Evolutionary conservation across 805 yeast species (phyloP), one percentile per base, ranked within the genome.

Genomic region (Lipomyces yamanashiensis): DNA sequence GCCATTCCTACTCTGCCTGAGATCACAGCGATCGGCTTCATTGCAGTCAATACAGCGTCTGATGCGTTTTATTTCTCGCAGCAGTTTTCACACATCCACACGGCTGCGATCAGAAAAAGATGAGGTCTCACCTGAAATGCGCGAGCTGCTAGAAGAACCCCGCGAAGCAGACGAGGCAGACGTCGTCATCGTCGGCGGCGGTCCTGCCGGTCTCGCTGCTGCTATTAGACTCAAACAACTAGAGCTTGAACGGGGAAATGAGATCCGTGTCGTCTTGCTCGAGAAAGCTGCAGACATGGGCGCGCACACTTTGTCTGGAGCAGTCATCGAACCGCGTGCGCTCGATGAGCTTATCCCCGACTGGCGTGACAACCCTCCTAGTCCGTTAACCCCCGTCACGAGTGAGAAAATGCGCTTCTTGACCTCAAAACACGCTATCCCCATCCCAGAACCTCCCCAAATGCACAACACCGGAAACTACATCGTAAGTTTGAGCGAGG

Each of bases 271-370:
- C 41, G 88, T 95, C 9, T 91, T 95, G 1, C 78, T 95, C 45
- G 99, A 95, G 71, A 95, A 95, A 74, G 96, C 96, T 1, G 86
- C 92, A 15, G 98, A 92, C 73, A 85, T 95, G 80, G 99, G 99
- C 41, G 84, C 90, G 0, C 99, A 95, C 74, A 91, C 86, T 33
- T 86, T 95, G 7, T 89, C 96, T 55, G 99, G 99, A 33, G 98
- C 97, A 0, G 95, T 95, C 1, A 76, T 95, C 55, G 98, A 95
- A 74, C 98, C 99, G 1, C 80, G 87, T 50, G 95, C 97, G 1
- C 78, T 95, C 57, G 83, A 85, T 70, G 99, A 95, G 75, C 81
- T 95, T 67, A 77, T 92, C 36, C 98, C 98, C 1, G 80, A 84
- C 44, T 79, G 82, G 82, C 67, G 78, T 40, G 77, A 76, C 44